Base-by-base conservation (phyloP, 2,329 filamentous ascomycete genomes). In the Ophiostoma himal-ulmi region DNA sequence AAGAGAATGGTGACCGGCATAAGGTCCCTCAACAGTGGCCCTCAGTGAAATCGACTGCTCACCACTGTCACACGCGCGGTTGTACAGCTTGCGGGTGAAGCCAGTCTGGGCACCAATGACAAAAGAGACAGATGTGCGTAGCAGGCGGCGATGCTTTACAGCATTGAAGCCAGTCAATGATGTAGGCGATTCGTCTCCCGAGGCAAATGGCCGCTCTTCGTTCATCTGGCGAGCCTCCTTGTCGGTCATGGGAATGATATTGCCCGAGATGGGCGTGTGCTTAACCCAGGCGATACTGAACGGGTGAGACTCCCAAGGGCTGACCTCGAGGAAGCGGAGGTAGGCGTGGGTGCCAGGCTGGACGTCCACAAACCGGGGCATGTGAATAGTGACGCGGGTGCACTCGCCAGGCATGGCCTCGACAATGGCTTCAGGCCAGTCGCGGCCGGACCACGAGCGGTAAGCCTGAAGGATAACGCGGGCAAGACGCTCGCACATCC, bases 21-120 rank as follows among this genome's bases (percentile, higher is more conserved):
- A 98, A 0, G 95, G 94, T 0, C 95, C 95, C 81, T 98, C 95
- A 72, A 96, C 88, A 71, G 91, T 88, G 44, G 92, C 93, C 71
- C 84, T 85, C 70, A 94, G 83, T 13, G 84, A 83, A 72, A 94
- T 81, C 17, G 83, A 83, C 41, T 82, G 82, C 34, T 80, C 79
- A n/a, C 83, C 81, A 26, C 83, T 80, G 39, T 81, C 79, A 71
- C 84, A 82, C 7, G 91, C 93, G 71, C 84, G 87, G 75, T 91
- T 83, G 82, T 88, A 96, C 2, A 98, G 87, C 75, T 88, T 88
- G 76, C 92, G 88, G 8, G 95, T 98, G 81, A 97, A 90, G 39
- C 94, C 94, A 0, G 91, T 94, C 72, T 95, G 91, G 37, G 93
- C 92, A 73, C 92, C 92, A 75, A 97, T 90, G 75, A 98, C 84